phyloP scores from a whole-genome alignment of 495 filamentous ascomycete genomes.

The Xylaria palmicola region DNA sequence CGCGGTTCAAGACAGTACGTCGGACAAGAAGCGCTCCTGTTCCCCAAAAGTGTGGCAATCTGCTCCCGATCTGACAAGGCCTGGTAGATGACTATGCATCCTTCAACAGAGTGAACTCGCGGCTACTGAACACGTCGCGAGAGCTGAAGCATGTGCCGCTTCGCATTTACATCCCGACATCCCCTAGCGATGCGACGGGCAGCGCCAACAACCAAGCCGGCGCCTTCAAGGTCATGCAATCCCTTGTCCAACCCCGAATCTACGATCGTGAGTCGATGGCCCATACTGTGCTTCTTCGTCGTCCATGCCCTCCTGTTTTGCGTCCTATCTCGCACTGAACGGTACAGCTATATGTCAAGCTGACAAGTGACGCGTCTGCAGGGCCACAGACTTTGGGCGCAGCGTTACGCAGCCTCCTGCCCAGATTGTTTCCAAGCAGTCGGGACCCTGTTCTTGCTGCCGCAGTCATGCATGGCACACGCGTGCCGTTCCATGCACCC shows the following conservation, averaged over 20 bases:
- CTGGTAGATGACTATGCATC: slow-evolving; percentile 65
- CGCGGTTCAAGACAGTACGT: slow-evolving; percentile 73
- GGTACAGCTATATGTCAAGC: background rate
- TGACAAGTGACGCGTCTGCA: slow-evolving; percentile 17
- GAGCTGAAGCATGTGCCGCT: slow-evolving; percentile 80
- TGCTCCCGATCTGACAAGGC: background rate
- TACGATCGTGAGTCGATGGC: slow-evolving; percentile 37
- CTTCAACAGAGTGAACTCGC: slow-evolving; percentile 72
- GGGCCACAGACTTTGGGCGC: slow-evolving; percentile 73
- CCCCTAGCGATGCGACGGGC: slow-evolving; percentile 39
- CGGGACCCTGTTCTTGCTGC: slow-evolving; percentile 87
- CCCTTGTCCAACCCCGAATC: slow-evolving; percentile 53
- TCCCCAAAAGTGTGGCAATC: background rate
- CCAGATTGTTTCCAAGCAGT: slow-evolving; percentile 82
- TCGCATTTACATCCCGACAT: slow-evolving; percentile 82
- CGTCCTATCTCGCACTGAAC: background rate
- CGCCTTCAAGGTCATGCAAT: slow-evolving; percentile 69
- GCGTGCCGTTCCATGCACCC: slow-evolving; percentile 78
- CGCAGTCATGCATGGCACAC: slow-evolving; percentile 82
- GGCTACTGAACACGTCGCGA: slow-evolving; percentile 73
- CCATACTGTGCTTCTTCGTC: background rate
- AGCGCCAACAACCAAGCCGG: slow-evolving; percentile 39
- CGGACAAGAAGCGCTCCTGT: background rate
- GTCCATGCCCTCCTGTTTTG: slow-evolving; percentile 13
- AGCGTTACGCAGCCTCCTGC: slow-evolving; percentile 74